A percentile compares a stretch with the other conserved stretches of the same genome.
Conservation (phyloP, 768 basidiomycete species). For the Pulveroboletus sp. region DNA sequence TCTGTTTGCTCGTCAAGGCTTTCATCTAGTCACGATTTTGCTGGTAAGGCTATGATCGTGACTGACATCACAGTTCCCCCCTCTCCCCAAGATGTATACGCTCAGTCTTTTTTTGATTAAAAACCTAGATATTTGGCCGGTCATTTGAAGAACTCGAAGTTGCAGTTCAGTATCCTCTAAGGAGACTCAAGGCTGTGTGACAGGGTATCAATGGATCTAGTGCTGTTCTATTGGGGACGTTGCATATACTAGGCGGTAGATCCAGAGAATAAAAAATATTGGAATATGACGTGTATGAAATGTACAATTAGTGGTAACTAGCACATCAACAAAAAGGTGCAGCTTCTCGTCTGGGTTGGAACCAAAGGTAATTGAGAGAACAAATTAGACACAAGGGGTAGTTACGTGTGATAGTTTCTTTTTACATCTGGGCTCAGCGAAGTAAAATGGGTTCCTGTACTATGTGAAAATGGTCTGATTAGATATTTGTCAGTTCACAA, state of each 20-base stretch:
- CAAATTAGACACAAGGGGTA: not conserved
- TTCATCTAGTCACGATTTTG: not conserved
- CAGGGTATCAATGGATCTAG: no score
- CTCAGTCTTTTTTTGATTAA: not conserved
- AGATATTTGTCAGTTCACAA: no score
- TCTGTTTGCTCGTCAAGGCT: not conserved
- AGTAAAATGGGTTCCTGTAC: no score
- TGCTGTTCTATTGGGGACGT: not conserved
- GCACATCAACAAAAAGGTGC: not conserved
- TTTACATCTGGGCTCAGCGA: not conserved
- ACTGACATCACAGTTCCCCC: not conserved
- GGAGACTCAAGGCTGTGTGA: not conserved
- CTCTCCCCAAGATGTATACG: not conserved
- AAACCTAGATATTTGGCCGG: constrained; percentile 3
- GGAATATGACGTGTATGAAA: not conserved
- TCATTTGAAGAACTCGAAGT: constrained; percentile 8
- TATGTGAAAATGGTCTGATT: no score
- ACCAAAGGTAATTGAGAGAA: no score
- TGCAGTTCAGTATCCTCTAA: not conserved
- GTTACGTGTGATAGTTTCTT: no score
- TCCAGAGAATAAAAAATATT: no score
- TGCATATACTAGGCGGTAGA: no score
- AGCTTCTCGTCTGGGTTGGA: no score
- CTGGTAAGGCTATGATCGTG: not conserved
- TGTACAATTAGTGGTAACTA: not conserved